Conservation (phyloP, 2,329 filamentous ascomycete genomes). For the Clonostachys sp. region DNA sequence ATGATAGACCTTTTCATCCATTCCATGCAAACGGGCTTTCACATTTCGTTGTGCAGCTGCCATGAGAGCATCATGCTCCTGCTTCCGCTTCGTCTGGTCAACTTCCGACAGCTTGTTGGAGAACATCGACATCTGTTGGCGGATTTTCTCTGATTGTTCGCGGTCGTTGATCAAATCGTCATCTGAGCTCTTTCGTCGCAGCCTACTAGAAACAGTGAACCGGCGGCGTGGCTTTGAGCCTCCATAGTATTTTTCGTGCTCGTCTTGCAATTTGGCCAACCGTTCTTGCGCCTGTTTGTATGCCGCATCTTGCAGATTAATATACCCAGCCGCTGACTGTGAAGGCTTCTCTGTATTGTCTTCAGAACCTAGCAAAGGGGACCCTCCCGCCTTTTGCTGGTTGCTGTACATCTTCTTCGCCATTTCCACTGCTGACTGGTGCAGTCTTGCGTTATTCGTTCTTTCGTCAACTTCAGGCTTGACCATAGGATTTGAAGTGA, state of each 20-base stretch:
- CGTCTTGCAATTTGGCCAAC: slow-evolving; percentile 73
- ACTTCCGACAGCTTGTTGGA: slow-evolving; percentile 63
- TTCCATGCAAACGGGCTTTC: slow-evolving; percentile 68
- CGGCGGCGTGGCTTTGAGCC: slow-evolving; percentile 34
- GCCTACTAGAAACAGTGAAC: slow-evolving; percentile 48
- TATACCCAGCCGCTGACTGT: slow-evolving; percentile 39
- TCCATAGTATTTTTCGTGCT: slow-evolving; percentile 71
- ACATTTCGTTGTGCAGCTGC: slow-evolving; percentile 83
- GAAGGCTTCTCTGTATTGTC: slow-evolving; percentile 26
- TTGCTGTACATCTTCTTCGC: slow-evolving; percentile 78
- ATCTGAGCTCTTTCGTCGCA: slow-evolving; percentile 62
- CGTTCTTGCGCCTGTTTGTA: slow-evolving; percentile 83
- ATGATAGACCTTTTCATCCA: slow-evolving; percentile 76
- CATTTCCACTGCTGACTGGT: slow-evolving; percentile 84
- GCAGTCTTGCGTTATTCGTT: slow-evolving; percentile 65
- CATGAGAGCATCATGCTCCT: slow-evolving; percentile 71
- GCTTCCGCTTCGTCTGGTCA: slow-evolving; percentile 68
- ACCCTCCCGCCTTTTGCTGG: slow-evolving; percentile 50
- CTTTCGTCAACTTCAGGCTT: slow-evolving; percentile 70
- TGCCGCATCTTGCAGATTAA: slow-evolving; percentile 78
- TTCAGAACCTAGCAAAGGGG: too few relatives aligned
- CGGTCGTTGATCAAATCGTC: slow-evolving; percentile 59
- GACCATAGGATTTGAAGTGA: slow-evolving; percentile 70
- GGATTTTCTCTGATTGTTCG: slow-evolving; percentile 66
- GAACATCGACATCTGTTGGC: slow-evolving; percentile 75